Evolutionary conservation across 495 filamentous ascomycete genomes (phyloP), one percentile per base, ranked within the genome.

Genomic region (Bacidia rubella): DNA sequence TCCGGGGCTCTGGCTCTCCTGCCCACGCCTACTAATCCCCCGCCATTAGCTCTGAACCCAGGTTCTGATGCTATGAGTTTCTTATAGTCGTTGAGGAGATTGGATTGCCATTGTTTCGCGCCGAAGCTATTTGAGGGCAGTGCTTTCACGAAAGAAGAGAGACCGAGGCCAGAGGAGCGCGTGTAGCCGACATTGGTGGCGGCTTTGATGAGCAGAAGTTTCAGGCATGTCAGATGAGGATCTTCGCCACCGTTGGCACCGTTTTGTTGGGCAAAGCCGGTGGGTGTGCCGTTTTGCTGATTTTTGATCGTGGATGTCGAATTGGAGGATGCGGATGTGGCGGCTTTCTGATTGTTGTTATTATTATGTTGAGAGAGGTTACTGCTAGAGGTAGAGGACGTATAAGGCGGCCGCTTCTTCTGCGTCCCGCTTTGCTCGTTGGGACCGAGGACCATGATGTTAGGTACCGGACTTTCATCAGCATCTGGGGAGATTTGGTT

Each of bases 381-480:
- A 20, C 81, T 83, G 7, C 84, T 86, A 27, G 78, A 83, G 29
- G 29, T 35, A 62, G 79, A 83, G 1, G 85, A 85, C 86, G 87
- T 92, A 46, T 78, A 74, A 2, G 71, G 70, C 40, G 74, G 66
- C 47, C 55, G 54, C 26, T 15, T 66, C 42, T 47, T 49, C 35
- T 43, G 60, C 55, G 57, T 45, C 44, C 22, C 50, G 52, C n/a
- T 59, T 61, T 57, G 52, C 44, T 60, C 47, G 52, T 73, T 73
- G 24, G 88, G 83, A 1, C 88, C 87, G 2, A 94, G 76, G 1
- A 95, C 81, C 26, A 94, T 65, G 40, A 95, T 92, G 59, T 93
- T 90, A 7, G 87, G 89, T 26, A 86, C 73, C 1, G 78, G 79
- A 12, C 77, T 83, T 49, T 86, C 79, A 22, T 44, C 41, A 0